These are phyloP conservation scores for Debaryomyces prosopidis DNA, from an alignment of 805 yeast species.

Conservation along the genomic window DNA sequence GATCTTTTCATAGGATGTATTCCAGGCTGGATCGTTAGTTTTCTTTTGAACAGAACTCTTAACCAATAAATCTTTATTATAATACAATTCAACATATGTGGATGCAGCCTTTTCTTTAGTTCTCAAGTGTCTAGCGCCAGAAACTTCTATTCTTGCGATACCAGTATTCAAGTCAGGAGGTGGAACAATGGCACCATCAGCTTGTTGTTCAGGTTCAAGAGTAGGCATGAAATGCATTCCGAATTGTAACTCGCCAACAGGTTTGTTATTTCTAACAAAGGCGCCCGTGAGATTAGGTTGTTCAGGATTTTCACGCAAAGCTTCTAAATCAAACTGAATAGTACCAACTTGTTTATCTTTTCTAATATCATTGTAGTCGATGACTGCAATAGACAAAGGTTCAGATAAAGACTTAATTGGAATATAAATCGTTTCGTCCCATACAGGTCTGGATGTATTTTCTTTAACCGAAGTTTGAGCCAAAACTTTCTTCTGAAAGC, in stretches of 20 bases:
- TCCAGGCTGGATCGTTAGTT: slow-evolving; percentile 68
- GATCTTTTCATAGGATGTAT: slow-evolving; percentile 61
- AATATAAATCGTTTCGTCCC: slow-evolving; percentile 78
- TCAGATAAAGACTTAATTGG: slow-evolving; percentile 76
- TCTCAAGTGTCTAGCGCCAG: slow-evolving; percentile 59
- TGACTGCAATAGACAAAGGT: slow-evolving; percentile 69
- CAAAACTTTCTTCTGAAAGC: slow-evolving; percentile 55
- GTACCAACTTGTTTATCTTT: slow-evolving; percentile 83
- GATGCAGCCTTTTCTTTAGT: slow-evolving; percentile 47
- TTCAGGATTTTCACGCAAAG: slow-evolving; percentile 53
- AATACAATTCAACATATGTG: slow-evolving; percentile 68
- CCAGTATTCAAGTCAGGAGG: slow-evolving; percentile 96
- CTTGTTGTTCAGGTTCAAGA: slow-evolving; percentile 55
- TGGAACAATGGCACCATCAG: slow-evolving; percentile 82
- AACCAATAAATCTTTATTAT: slow-evolving; percentile 59
- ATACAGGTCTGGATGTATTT: slow-evolving; percentile 71
- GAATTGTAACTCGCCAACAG: slow-evolving; percentile 71
- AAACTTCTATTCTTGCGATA: slow-evolving; percentile 67
- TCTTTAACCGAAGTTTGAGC: slow-evolving; percentile 69
- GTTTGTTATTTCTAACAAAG: slow-evolving; percentile 78
- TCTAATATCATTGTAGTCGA: slow-evolving; percentile 77
- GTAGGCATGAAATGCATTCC: slow-evolving; percentile 80
- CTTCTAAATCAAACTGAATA: slow-evolving; percentile 70
- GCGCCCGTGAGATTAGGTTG: slow-evolving; percentile 52
- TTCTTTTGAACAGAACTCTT: slow-evolving; percentile 61